Base-by-base conservation (phyloP, 208 protist species). In the Trypanosoma conorhini region DNA sequence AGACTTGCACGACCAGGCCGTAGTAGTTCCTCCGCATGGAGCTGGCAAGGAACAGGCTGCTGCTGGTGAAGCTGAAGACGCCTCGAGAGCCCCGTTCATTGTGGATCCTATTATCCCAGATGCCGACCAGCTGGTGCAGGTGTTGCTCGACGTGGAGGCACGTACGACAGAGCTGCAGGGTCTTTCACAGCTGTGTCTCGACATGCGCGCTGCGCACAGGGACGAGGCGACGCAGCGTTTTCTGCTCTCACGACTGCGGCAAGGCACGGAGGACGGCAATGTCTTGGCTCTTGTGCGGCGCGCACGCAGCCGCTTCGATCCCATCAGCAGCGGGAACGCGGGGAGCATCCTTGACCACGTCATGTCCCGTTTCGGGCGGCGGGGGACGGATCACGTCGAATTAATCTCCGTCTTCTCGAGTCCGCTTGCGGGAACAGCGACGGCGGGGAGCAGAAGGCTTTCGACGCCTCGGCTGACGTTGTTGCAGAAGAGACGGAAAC, bases 111-210 rank as follows among this genome's bases (percentile, higher is more conserved):
- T 72, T 52, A 35, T 62, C 31, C 60, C 72, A 8, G 72, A 77
- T 62, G 58, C 66, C 4, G 52, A 62, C 17, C 48, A 61, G 42
- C 66, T 77, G 5, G 59, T 77, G 51, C 54, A 62, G 19, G 60
- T 77, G 8, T 40, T 77, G 8, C n/a, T 42, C 5, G 72, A 67
- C 46, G 72, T 77, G 5, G 72, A 77, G 19, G 59, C 72, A 26
- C 65, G 66, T 1, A n/a, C 72, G 21, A 33, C n/a, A 9, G 72
- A 77, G 31, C 10, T 77, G 8, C 15, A 57, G 8, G 0, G 30
- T 31, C 51, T 77, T 10, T 51, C 24, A 46, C 8, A 33, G 8
- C 24, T 54, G 12, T 68, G 44, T 12, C 33, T 62, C n/a, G 59
- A 67, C 28, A 72, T 63, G 50, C 44, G 72, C n/a, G 28, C 15